phyloP scores from a whole-genome alignment of 2,329 filamentous ascomycete species.

The Colletotrichum spinosum region DNA sequence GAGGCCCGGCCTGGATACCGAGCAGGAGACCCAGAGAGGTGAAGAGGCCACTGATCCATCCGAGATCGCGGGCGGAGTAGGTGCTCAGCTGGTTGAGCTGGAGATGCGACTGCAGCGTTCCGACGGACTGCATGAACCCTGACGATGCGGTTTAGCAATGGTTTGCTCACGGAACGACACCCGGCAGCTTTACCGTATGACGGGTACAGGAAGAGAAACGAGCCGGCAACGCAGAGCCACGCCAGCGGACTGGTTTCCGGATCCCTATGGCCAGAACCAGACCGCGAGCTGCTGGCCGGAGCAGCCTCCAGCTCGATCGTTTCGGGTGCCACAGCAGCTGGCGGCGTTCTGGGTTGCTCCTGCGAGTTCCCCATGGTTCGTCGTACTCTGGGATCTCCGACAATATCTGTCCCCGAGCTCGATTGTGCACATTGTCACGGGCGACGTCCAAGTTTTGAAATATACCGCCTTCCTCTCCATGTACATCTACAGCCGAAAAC shows the following conservation, averaged over 20 bases:
- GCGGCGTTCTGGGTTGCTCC: neutral
- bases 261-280: slow-evolving; percentile 6
- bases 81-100: slow-evolving; percentile 54
- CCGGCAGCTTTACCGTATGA: slow-evolving; percentile 25
- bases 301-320: neutral
- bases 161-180: neutral
- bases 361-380: slow-evolving; percentile 6
- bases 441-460: too few relatives aligned
- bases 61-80: slow-evolving; percentile 57
- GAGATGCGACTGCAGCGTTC: slow-evolving; percentile 61
- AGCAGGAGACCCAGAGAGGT: slow-evolving; percentile 57
- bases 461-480: too few relatives aligned
- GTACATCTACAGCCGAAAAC: too few relatives aligned
- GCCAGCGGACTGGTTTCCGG: slow-evolving; percentile 30
- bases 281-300: neutral
- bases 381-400: too few relatives aligned
- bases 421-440: too few relatives aligned
- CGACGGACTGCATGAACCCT: slow-evolving; percentile 61
- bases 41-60: slow-evolving; percentile 61
- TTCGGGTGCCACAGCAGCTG: neutral
- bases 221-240: slow-evolving; percentile 34
- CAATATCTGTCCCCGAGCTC: neutral
- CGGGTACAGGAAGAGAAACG: slow-evolving; percentile 35
- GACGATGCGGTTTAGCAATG: neutral
- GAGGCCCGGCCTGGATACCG: slow-evolving; percentile 59